Conservation (phyloP, 345 rosid species). For the Raphanus raphanistrum region DNA sequence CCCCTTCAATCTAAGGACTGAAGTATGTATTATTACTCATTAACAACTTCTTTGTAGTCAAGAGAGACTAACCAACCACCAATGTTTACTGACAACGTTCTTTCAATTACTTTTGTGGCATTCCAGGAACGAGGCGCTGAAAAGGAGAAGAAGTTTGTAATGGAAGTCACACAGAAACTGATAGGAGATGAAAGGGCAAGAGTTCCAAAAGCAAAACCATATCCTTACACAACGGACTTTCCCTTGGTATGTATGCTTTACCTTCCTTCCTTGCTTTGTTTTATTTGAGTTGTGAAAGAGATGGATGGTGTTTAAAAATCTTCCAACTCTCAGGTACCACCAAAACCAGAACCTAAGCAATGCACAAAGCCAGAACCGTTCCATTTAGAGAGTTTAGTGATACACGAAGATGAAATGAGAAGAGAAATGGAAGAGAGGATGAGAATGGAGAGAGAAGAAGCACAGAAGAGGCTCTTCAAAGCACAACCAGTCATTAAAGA, state of each 20-base stretch:
- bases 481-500: constrained; percentile 78
- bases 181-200: constrained; percentile 76
- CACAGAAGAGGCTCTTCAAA: constrained; percentile 66
- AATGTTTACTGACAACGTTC: constrained; percentile 12
- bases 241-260: constrained; percentile 84
- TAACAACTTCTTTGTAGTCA: neutral
- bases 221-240: constrained; percentile 93
- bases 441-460: constrained; percentile 72
- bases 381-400: constrained; percentile 74
- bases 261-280: neutral
- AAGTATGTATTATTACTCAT: constrained; percentile 46
- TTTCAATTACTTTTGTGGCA: constrained; percentile 10
- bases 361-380: constrained; percentile 84
- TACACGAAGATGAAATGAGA: constrained; percentile 86
- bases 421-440: constrained; percentile 82
- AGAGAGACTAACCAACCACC: neutral
- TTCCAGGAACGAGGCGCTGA: constrained; percentile 89
- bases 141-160: constrained; percentile 67
- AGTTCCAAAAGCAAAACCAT: constrained; percentile 84
- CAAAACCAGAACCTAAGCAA: constrained; percentile 82
- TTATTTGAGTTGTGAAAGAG: constrained; percentile 3
- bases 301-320: constrained; percentile 1
- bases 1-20: constrained; percentile 91
- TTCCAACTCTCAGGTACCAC: constrained; percentile 65
- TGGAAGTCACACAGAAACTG: constrained; percentile 59